Percentiles rank a stretch among this genome's conserved stretches.
Evolutionary conservation across 495 filamentous ascomycete genomes (phyloP).

Genomic region (Talaromyces wortmannii): DNA sequence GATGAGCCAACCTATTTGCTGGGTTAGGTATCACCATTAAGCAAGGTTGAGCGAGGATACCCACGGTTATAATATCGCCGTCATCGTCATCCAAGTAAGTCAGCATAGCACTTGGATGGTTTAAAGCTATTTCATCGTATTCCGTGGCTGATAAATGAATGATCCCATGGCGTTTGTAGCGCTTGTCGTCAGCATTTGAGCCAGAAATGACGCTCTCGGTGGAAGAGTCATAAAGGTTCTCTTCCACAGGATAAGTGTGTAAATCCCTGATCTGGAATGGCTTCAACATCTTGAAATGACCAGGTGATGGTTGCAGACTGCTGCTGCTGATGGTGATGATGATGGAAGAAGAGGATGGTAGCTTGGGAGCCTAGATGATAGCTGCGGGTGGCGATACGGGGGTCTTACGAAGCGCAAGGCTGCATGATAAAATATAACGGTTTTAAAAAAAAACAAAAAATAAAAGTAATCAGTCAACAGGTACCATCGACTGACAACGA

Average conservation of each 20-base stretch:
- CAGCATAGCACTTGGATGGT: constrained; percentile 41
- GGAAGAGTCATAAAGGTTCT: constrained; percentile 5
- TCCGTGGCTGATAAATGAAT: constrained; percentile 34
- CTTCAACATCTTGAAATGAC: constrained; percentile 25
- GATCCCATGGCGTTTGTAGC: constrained; percentile 10
- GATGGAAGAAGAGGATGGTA: not conserved
- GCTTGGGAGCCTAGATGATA: not conserved
- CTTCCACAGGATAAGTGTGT: constrained; percentile 14
- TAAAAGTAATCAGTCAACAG: not conserved
- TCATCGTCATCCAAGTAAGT: constrained; percentile 51
- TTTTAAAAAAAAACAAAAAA: not conserved
- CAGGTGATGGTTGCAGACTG: no score
- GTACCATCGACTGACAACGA: no score
- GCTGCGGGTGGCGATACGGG: not conserved
- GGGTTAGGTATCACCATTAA: constrained; percentile 7
- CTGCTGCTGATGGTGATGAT: not conserved
- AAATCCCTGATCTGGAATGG: constrained; percentile 38
- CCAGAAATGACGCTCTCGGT: not conserved
- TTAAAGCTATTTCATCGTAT: constrained; percentile 41
- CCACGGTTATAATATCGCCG: constrained; percentile 46
- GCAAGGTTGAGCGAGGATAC: constrained; percentile 9
- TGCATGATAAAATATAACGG: not conserved
- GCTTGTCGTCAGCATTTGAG: constrained; percentile 1
- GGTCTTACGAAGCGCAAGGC: not conserved
- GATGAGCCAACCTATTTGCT: constrained; percentile 39